Evolutionary conservation across 257 asterid genomes (phyloP).

Genomic region (Paraleonurus japonicus): DNA sequence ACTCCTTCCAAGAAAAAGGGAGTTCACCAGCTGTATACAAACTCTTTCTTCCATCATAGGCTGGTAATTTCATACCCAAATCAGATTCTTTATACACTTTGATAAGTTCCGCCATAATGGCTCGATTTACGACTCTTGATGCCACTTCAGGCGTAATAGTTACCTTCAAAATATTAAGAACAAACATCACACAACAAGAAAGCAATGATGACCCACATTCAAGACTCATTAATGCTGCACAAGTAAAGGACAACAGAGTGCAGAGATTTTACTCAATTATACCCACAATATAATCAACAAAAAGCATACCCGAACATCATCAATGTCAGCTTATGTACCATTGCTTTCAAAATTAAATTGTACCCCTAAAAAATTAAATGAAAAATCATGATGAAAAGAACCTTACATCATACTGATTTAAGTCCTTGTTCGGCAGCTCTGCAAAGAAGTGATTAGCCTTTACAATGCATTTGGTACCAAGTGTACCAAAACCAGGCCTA

Average conservation of each 20-base stretch:
- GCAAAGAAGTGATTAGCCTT: slow-evolving; percentile 98
- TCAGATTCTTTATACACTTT: slow-evolving; percentile 82
- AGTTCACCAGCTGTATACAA: slow-evolving; percentile 97
- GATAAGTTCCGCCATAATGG: slow-evolving; percentile 83
- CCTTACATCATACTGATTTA: slow-evolving; percentile 96
- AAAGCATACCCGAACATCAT: slow-evolving; percentile 24
- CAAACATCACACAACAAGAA: slow-evolving; percentile 24
- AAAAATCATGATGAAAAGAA: slow-evolving; percentile 16
- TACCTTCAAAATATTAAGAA: slow-evolving; percentile 50
- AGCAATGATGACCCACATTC: slow-evolving; percentile 33
- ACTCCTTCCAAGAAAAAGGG: slow-evolving; percentile 92
- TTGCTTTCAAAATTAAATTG: slow-evolving; percentile 30
- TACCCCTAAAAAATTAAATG: slow-evolving; percentile 9
- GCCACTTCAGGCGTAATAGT: slow-evolving; percentile 92
- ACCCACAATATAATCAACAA: slow-evolving; percentile 37
- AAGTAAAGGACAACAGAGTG: slow-evolving; percentile 34
- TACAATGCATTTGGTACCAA: slow-evolving; percentile 90
- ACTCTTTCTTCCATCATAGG: slow-evolving; percentile 93
- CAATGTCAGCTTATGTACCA: slow-evolving; percentile 26
- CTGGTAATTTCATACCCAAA: slow-evolving; percentile 88
- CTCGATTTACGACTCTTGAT: slow-evolving; percentile 80
- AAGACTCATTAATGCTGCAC: slow-evolving; percentile 42
- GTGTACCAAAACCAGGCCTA: slow-evolving; percentile 91
- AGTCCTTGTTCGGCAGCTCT: slow-evolving; percentile 90
- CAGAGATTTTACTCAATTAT: slow-evolving; percentile 31